phyloP scores from a whole-genome alignment of 176 grass and related monocot genomes.

The Oryza punctata region DNA sequence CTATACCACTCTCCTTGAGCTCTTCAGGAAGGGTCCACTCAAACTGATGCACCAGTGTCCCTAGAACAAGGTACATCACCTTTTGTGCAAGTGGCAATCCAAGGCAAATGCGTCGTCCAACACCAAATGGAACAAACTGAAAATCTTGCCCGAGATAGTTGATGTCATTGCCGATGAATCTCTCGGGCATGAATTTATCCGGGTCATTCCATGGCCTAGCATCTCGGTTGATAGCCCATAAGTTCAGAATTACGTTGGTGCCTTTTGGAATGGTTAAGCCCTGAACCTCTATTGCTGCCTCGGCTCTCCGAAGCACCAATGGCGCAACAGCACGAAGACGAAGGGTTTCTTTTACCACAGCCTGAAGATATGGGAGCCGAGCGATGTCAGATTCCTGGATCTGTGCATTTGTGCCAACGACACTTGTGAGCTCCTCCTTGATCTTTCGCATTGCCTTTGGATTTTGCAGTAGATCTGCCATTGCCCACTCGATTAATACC shows the following conservation, averaged over 20 bases:
- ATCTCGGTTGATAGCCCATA: slow-evolving; percentile 43
- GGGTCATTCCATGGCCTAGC: slow-evolving; percentile 28
- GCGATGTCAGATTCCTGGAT: slow-evolving; percentile 39
- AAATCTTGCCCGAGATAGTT: slow-evolving; percentile 28
- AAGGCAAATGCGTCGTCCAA: slow-evolving; percentile 39
- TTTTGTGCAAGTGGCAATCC: slow-evolving; percentile 33
- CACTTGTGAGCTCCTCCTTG: slow-evolving; percentile 7
- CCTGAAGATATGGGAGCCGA: slow-evolving; percentile 42
- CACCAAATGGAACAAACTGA: slow-evolving; percentile 46
- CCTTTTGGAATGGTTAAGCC: slow-evolving; percentile 36
- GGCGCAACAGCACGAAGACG: slow-evolving; percentile 32
- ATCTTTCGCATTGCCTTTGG: slow-evolving; percentile 19
- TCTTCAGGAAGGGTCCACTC: slow-evolving; percentile 35
- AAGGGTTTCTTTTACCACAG: slow-evolving; percentile 40
- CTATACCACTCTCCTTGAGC: background rate
- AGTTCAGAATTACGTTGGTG: slow-evolving; percentile 39
- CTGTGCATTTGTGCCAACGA: slow-evolving; percentile 9
- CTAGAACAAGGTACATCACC: slow-evolving; percentile 42
- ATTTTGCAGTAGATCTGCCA: slow-evolving; percentile 37
- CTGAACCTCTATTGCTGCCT: slow-evolving; percentile 1
- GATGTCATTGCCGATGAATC: slow-evolving; percentile 36
- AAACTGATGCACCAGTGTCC: slow-evolving; percentile 25
- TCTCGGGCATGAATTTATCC: slow-evolving; percentile 39
- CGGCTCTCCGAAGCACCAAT: slow-evolving; percentile 6
- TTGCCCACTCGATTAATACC: slow-evolving; percentile 33